Evolutionary conservation across 1,284 basidiomycete species (phyloP), one percentile per base, ranked within the genome.

Genomic region (Hortiboletus rubellus): DNA sequence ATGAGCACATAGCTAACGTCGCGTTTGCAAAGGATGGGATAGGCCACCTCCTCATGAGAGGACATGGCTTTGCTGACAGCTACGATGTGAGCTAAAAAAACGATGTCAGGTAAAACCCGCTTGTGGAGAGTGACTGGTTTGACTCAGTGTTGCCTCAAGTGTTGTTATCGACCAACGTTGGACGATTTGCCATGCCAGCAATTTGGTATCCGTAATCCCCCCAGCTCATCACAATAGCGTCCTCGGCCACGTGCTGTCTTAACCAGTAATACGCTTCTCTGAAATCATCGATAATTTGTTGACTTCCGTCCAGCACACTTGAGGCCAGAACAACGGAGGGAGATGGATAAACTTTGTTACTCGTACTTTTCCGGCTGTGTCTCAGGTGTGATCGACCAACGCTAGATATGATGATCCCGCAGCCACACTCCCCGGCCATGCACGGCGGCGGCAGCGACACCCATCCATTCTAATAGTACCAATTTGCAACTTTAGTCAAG

Each of bases 191-290:
- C 92, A 99, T 98, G 49, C 97, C 97, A 44, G 96, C 94, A 69
- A 99, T 98, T 77, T 99, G 96, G 74, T 99, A 99, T 22, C 97
- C 97, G 68, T 99, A 99, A 77, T 99, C 97, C 97, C 97, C 99
- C 97, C 97, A 99, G 63, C 91, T 94, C 94, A 97, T 96, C 40
- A 99, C 87, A 46, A 98, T 96, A 14, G 94, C 87, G 63, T 94
- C 89, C 73, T 93, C 79, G 4, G 89, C 82, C 2, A 97, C 99
- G 78, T 99, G 99, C 76, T 96, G 91, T 56, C 96, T 83, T 51
- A 99, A 77, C 97, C 97, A 99, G 75, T 99, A 98, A 74, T 99
- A 99, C n/a, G 97, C 97, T 78, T 99, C 97, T 59, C 97, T 85
- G 87, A 98, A 99, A 76, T 99, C 97, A 74, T 99, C 97, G 69